These are phyloP conservation scores for Delphinella strobiligena DNA, from an alignment of 2,329 filamentous ascomycete species.

Conservation along the genomic window DNA sequence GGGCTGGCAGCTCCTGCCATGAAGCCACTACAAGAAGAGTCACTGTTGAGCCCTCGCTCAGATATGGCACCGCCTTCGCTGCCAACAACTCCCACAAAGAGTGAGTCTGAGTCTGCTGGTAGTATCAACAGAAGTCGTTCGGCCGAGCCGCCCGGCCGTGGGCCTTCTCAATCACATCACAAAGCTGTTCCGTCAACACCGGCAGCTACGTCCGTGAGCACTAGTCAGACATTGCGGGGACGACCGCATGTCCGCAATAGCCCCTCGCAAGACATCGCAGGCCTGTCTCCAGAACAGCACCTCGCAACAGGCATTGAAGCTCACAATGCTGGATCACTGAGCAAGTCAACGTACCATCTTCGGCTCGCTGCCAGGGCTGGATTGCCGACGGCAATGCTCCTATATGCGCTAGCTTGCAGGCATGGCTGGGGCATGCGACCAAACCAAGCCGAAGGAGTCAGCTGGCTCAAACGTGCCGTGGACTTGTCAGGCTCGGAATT, in stretches of 20 bases:
- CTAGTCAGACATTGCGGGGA: slow-evolving; percentile 32
- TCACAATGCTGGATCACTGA: slow-evolving; percentile 75
- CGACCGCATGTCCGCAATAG: slow-evolving; percentile 25
- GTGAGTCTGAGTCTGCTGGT: slow-evolving; percentile 6
- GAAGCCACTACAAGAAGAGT: slow-evolving; percentile 1
- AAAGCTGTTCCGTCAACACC: slow-evolving; percentile 16
- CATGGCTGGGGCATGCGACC: slow-evolving; percentile 97
- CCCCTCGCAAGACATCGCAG: slow-evolving; percentile 29
- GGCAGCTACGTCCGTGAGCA: slow-evolving; percentile 23
- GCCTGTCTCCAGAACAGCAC: slow-evolving; percentile 77
- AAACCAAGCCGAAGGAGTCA: slow-evolving; percentile 78
- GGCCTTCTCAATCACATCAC: slow-evolving; percentile 4
- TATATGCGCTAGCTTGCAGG: slow-evolving; percentile 87
- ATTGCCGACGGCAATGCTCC: slow-evolving; percentile 84
- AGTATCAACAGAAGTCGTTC: slow-evolving; percentile 17
- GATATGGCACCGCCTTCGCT: not conserved
- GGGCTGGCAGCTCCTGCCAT: slow-evolving; percentile 1
- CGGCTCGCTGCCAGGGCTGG: slow-evolving; percentile 77
- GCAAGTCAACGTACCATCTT: slow-evolving; percentile 93
- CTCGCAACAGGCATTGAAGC: slow-evolving; percentile 80
- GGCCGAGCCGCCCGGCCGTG: slow-evolving; percentile 15
- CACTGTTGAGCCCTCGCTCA: slow-evolving; percentile 2
- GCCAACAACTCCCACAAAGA: slow-evolving; percentile 1
- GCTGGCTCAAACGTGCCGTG: slow-evolving; percentile 85
- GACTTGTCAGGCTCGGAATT: slow-evolving; percentile 73